A percentile compares a stretch with the other conserved stretches of the same genome.
These are phyloP conservation scores for Rhipidocladum racemiflorum DNA, from an alignment of 176 grass and related monocot species.

Conservation along the genomic window DNA sequence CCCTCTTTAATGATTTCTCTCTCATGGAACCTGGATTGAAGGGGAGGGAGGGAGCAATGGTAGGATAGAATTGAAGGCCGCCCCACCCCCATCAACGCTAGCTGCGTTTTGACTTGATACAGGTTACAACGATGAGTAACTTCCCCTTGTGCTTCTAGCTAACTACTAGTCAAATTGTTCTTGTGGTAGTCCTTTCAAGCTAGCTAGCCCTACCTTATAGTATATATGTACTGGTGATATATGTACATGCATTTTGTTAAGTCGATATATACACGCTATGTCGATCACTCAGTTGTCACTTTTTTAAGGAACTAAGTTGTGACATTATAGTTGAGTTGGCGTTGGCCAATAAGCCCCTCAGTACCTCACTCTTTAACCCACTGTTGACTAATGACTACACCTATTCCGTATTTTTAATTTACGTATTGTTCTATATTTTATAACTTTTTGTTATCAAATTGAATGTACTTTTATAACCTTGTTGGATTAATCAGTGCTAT, in stretches of 20 bases:
- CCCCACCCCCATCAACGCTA: background rate
- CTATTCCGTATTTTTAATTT: too few relatives aligned
- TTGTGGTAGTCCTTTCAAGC: background rate
- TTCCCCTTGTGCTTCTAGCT: background rate
- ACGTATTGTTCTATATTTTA: too few relatives aligned
- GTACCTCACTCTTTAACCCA: background rate
- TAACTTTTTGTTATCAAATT: too few relatives aligned
- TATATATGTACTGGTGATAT: background rate
- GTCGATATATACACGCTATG: background rate
- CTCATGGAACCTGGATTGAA: background rate
- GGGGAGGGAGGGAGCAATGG: background rate
- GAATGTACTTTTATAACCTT: too few relatives aligned
- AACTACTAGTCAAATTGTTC: background rate
- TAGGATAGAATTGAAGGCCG: background rate
- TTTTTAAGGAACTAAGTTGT: background rate
- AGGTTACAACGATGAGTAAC: background rate
- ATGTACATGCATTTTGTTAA: background rate
- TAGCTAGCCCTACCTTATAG: background rate
- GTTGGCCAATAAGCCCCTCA: too few relatives aligned
- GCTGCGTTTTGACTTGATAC: slow-evolving; percentile 1
- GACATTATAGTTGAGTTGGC: too few relatives aligned
- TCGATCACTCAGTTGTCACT: background rate
- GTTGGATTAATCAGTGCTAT: too few relatives aligned
- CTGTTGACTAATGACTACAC: background rate
- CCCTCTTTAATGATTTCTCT: background rate